Evolutionary conservation across 169 alveolate genomes (phyloP).

Genomic region (Cystoisospora suis): DNA sequence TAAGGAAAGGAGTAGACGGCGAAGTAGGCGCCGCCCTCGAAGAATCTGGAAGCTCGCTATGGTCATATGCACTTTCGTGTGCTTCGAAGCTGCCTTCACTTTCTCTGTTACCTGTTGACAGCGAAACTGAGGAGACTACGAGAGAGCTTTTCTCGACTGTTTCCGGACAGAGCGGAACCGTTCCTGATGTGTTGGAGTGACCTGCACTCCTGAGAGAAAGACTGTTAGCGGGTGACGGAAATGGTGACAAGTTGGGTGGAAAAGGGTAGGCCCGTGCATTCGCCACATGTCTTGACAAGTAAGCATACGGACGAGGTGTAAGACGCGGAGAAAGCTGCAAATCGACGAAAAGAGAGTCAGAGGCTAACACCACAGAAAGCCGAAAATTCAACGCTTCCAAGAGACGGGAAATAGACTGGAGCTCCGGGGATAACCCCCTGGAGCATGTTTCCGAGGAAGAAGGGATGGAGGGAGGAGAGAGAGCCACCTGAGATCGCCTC

Average conservation of each 20-base stretch:
- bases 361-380: not conserved
- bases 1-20: not conserved
- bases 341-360: not conserved
- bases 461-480: not conserved
- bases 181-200: no score
- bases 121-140: no score
- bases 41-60: no score
- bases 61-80: no score
- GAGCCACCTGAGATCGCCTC: not conserved
- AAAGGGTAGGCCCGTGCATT: no score
- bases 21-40: not conserved
- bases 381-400: constrained; percentile 22
- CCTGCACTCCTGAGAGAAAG: not conserved
- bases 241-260: no score
- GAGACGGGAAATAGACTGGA: not conserved
- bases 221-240: not conserved
- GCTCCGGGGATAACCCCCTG: not conserved
- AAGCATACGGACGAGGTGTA: constrained; percentile 1
- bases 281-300: constrained; percentile 1
- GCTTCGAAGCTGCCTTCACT: no score
- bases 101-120: no score
- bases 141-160: no score
- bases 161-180: no score
- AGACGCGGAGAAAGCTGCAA: constrained; percentile 22
- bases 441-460: not conserved